phyloP scores from a whole-genome alignment of 192 early-diverging fungal species.

The Backusella macrospora region DNA sequence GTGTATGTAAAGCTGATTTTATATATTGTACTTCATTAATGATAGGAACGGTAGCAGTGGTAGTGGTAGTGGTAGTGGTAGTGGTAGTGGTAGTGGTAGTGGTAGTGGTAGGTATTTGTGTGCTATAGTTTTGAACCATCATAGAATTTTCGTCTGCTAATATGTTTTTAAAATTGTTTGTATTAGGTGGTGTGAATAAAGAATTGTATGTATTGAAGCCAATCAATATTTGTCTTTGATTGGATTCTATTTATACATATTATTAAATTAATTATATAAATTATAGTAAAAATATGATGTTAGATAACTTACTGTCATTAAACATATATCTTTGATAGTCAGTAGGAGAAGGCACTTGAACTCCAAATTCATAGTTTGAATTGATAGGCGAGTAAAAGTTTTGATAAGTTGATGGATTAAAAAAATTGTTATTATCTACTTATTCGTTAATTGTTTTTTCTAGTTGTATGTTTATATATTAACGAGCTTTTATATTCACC shows the following conservation, averaged over 20 bases:
- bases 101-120: neutral
- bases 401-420: neutral
- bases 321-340: neutral
- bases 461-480: neutral
- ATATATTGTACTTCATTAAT: neutral
- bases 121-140: neutral
- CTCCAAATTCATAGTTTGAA: conserved; percentile 8
- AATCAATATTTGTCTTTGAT: neutral
- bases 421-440: neutral
- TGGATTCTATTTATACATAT: neutral
- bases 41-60: neutral
- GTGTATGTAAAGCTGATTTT: neutral
- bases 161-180: neutral
- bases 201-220: neutral
- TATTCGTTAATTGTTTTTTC: neutral
- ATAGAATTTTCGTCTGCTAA: neutral
- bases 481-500: neutral
- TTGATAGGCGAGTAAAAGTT: neutral
- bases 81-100: neutral
- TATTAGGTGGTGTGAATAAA: neutral
- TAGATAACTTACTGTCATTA: neutral
- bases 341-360: neutral
- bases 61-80: neutral
- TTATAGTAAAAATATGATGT: neutral
- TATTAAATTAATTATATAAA: neutral